A percentile compares a stretch with the other conserved stretches of the same genome.
These are phyloP conservation scores for Saccharomycopsis oosterbeekiorum DNA, from an alignment of 805 yeast genomes.

Conservation along the genomic window DNA sequence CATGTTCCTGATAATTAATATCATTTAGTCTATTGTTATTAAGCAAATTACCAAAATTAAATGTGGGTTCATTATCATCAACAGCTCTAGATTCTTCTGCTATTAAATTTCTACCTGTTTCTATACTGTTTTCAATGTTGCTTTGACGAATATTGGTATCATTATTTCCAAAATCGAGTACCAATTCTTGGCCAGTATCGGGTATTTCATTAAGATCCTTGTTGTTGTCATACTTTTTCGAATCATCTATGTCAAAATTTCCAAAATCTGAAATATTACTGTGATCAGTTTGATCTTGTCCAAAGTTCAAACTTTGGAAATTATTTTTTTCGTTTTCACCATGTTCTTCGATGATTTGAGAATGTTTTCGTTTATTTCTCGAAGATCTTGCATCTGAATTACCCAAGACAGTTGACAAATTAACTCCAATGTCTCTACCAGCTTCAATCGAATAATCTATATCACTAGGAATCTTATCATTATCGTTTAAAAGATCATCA, in stretches of 20 bases:
- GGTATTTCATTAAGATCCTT: not conserved
- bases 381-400: not conserved
- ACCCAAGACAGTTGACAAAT: not conserved
- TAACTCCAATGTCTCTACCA: constrained; percentile 6
- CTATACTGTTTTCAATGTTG: not conserved
- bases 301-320: not conserved
- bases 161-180: constrained; percentile 10
- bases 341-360: not conserved
- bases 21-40: not conserved
- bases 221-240: not conserved
- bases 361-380: not conserved
- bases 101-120: not conserved
- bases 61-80: not conserved
- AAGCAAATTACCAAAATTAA: not conserved
- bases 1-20: not conserved
- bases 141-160: not conserved
- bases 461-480: constrained; percentile 10
- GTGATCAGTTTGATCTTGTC: not conserved
- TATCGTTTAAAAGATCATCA: constrained; percentile 23
- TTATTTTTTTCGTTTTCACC: not conserved
- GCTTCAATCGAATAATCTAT: constrained; percentile 10
- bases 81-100: not conserved
- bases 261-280: not conserved
- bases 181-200: constrained; percentile 5
- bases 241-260: not conserved